Percentiles rank a stretch among this genome's conserved stretches.
Conservation (phyloP, 1,284 basidiomycete species). For the Austroboletus novae-zelandiae region DNA sequence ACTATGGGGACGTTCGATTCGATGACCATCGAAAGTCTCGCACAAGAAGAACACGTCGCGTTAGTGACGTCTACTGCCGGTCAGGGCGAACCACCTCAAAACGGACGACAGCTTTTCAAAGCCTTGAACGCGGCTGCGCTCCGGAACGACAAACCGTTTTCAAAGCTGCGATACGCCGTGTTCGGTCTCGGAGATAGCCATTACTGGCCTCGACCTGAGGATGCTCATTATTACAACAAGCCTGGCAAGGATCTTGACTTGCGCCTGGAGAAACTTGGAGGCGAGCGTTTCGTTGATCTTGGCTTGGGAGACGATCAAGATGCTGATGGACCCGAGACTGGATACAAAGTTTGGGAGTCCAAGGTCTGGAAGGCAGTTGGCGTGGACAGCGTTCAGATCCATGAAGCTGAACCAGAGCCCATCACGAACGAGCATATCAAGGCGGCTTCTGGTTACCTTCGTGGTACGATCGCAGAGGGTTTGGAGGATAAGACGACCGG, state of each 20-base stretch:
- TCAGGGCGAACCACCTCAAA: constrained; percentile 97
- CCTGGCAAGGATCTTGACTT: constrained; percentile 89
- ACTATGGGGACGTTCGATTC: constrained; percentile 77
- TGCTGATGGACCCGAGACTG: constrained; percentile 93
- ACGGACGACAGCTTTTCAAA: constrained; percentile 91
- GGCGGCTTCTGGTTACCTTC: constrained; percentile 91
- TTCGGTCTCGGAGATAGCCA: constrained; percentile 98
- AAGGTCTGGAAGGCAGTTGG: constrained; percentile 92
- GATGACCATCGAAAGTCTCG: constrained; percentile 70
- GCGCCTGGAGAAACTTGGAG: constrained; percentile 75
- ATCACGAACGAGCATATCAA: constrained; percentile 99
- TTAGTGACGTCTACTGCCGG: constrained; percentile 97
- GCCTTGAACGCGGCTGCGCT: constrained; percentile 69
- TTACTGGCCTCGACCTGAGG: constrained; percentile 98
- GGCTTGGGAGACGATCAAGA: constrained; percentile 98
- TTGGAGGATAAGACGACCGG: constrained; percentile 87
- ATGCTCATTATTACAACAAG: constrained; percentile 98
- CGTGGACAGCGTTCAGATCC: constrained; percentile 87
- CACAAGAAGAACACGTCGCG: constrained; percentile 79
- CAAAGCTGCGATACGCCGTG: constrained; percentile 75
- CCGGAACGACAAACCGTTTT: constrained; percentile 53
- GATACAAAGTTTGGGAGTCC: constrained; percentile 95
- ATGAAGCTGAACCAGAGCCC: constrained; percentile 91
- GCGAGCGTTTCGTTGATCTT: constrained; percentile 65
- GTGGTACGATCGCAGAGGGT: constrained; percentile 94